Evolutionary conservation across 1,284 basidiomycete genomes (phyloP).

Genomic region (Microstroma glucosiphilum): DNA sequence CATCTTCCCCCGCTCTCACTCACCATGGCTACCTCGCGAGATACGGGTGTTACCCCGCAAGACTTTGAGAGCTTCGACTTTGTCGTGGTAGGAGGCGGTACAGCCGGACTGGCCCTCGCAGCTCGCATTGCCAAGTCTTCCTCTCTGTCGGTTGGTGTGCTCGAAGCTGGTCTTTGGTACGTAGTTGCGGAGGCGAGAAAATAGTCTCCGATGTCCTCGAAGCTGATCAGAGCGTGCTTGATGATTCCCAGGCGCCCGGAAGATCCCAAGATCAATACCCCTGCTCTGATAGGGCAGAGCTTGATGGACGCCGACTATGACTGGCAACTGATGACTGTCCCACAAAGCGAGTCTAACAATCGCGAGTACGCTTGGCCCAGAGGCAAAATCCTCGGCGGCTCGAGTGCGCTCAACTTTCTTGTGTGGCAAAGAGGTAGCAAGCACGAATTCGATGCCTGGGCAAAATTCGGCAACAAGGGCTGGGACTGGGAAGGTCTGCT

Average conservation of each 20-base stretch:
- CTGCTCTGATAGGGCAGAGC: constrained; percentile 28
- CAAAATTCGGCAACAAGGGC: constrained; percentile 26
- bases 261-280: constrained; percentile 32
- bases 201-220: neutral
- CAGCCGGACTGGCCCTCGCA: constrained; percentile 33
- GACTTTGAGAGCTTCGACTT: constrained; percentile 37
- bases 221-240: neutral
- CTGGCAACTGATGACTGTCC: constrained; percentile 26
- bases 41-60: constrained; percentile 24
- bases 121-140: constrained; percentile 30
- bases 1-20: neutral
- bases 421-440: constrained; percentile 39
- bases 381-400: constrained; percentile 49
- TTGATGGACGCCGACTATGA: constrained; percentile 36
- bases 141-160: constrained; percentile 29
- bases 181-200: neutral
- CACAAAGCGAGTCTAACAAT: constrained; percentile 25
- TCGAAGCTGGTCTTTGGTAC: constrained; percentile 33
- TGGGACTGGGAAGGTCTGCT: constrained; percentile 36
- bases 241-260: constrained; percentile 18
- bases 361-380: constrained; percentile 32
- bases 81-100: constrained; percentile 32
- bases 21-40: neutral
- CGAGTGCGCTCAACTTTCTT: constrained; percentile 50
- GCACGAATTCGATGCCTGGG: constrained; percentile 34